Base-by-base conservation (phyloP, 2,329 filamentous ascomycete species). In the Nothophaeocryptopus gaeumannii region DNA sequence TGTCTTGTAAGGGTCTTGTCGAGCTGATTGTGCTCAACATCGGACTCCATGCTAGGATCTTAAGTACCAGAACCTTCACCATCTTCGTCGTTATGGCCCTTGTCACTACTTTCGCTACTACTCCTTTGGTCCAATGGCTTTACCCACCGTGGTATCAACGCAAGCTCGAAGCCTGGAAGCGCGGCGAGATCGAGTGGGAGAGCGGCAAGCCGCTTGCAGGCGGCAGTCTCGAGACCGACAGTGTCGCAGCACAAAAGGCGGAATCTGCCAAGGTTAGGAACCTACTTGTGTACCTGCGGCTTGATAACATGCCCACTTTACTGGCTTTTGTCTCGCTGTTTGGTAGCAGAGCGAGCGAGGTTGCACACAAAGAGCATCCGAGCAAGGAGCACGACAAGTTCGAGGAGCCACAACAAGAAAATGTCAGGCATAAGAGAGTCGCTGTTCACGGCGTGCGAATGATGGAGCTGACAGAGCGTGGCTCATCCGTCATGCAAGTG, bases 1-100 rank as follows among this genome's bases (percentile, higher is more conserved):
- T 97, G 92, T 95, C 89, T 71, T 97, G 92, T 70, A 97, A 97
- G 70, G 92, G 92, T 62, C 77, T 97, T 8, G 91, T 96, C 0
- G 91, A 96, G 68, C 74, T 97, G 45, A 96, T 97, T 30, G 50
- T 53, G 37, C 30, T 53, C 12, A 53, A 53, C 30, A 53, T 53
- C 16, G 50, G 50, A 45, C 50, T 53, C 8, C 50, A 53, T n/a
- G 50, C 50, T 8, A 38, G 45, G 14, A 53, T 95, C 53, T 75
- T 96, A 13, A 91, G 86, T 51, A 79, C 78, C 0, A 77, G 87
- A 12, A 95, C 89, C 0, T 96, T 96, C 63, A 95, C 90, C 45
- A 95, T 96, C 47, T 95, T 96, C 60, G 89, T 96, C 15, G 87
- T 96, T 63, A 96, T 96, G 90, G 90, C 90, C 8, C 75, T 95